Percentiles rank a stretch among this genome's conserved stretches.
These are phyloP conservation scores for Paecilomyces formosus DNA, from an alignment of 2,329 filamentous ascomycete species.

Conservation along the genomic window DNA sequence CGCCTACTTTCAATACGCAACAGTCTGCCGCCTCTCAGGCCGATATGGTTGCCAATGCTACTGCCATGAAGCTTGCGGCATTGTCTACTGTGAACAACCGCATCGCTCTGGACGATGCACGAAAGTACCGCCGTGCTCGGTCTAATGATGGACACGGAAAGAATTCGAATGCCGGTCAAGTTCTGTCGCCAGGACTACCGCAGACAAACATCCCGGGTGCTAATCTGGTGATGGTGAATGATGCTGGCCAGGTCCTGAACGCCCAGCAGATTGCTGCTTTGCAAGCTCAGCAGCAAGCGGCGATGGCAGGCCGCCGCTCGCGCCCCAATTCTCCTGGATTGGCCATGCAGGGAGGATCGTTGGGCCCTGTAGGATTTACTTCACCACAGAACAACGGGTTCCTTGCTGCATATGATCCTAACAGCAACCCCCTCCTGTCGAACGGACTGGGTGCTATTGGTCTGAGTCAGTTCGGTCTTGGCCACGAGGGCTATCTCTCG, in stretches of 20 bases:
- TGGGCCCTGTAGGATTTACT: constrained; percentile 64
- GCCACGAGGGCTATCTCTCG: constrained; percentile 80
- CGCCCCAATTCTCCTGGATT: constrained; percentile 85
- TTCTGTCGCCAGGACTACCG: constrained; percentile 60
- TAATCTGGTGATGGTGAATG: constrained; percentile 90
- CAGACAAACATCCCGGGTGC: constrained; percentile 58
- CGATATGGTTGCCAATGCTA: constrained; percentile 97
- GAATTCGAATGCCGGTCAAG: constrained; percentile 43
- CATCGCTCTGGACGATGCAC: constrained; percentile 91
- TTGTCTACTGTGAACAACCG: constrained; percentile 97
- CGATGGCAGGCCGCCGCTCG: constrained; percentile 63
- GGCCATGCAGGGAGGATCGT: constrained; percentile 60
- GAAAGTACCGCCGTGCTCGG: constrained; percentile 86
- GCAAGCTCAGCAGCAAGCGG: constrained; percentile 57
- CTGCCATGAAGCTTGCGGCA: constrained; percentile 96
- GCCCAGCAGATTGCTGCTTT: constrained; percentile 78
- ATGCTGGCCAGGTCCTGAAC: constrained; percentile 79
- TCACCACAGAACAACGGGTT: constrained; percentile 94
- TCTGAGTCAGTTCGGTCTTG: constrained; percentile 63
- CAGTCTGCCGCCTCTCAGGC: constrained; percentile 60
- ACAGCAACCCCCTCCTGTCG: constrained; percentile 60
- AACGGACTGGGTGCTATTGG: constrained; percentile 64
- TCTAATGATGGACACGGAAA: constrained; percentile 66
- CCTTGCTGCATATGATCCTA: constrained; percentile 73
- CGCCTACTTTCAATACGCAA: constrained; percentile 65